Conservation (phyloP, 768 basidiomycete genomes). For the Pleurotus cornucopiae region DNA sequence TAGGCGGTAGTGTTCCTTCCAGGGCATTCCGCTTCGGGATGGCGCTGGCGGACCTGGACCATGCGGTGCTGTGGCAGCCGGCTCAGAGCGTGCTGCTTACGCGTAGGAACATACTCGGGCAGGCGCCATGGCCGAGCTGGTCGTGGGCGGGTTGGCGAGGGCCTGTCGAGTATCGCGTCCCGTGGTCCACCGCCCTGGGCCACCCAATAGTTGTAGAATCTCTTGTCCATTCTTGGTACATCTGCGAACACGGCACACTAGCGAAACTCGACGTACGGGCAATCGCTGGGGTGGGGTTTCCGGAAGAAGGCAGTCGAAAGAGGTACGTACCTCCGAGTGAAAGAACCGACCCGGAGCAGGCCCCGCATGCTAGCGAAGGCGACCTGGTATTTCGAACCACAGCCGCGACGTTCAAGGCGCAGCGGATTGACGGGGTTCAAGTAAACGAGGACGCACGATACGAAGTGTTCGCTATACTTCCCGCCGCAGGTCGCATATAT, state of each 20-base stretch:
- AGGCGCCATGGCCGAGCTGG: neutral
- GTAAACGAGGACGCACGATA: neutral
- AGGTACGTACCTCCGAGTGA: neutral
- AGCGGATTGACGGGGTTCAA: neutral
- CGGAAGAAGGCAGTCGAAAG: neutral
- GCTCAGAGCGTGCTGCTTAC: neutral
- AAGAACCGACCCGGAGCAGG: neutral
- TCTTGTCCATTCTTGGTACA: neutral
- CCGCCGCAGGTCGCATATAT: neutral
- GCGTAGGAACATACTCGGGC: neutral
- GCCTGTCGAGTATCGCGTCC: neutral
- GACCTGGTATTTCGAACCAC: constrained; percentile 1
- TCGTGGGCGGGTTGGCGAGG: constrained; percentile 5
- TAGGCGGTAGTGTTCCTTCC: neutral
- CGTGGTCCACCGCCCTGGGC: neutral
- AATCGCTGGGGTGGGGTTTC: neutral
- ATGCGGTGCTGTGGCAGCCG: constrained; percentile 1
- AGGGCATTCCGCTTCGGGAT: constrained; percentile 1
- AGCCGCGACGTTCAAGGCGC: neutral
- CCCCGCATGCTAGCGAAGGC: neutral
- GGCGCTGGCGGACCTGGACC: constrained; percentile 1
- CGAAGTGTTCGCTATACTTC: neutral
- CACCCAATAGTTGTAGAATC: neutral
- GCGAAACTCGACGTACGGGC: neutral
- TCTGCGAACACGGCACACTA: neutral